Conservation (phyloP, 129 eudicot genomes). For the Centaurea solstitialis region DNA sequence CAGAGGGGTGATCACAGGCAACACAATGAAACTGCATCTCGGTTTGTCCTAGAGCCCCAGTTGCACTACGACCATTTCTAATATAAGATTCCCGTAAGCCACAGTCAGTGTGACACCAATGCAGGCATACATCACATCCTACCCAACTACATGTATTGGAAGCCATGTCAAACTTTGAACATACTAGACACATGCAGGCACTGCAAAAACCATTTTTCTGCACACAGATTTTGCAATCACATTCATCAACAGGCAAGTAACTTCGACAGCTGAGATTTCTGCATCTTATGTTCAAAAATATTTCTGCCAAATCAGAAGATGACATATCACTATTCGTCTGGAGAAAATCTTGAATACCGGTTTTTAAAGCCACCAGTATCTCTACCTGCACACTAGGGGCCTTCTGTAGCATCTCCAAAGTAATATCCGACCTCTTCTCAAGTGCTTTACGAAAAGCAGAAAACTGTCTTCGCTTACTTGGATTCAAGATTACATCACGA, state of each 20-base stretch:
- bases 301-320: conserved; percentile 79
- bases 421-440: conserved; percentile 63
- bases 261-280: conserved; percentile 72
- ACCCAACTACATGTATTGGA: conserved; percentile 99
- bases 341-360: conserved; percentile 71
- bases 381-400: conserved; percentile 64
- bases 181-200: conserved; percentile 93
- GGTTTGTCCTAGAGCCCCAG: conserved; percentile 55
- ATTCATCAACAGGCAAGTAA: conserved; percentile 87
- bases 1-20: conserved; percentile 96
- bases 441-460: conserved; percentile 63
- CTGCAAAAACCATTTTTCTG: conserved; percentile 83
- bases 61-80: conserved; percentile 78
- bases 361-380: conserved; percentile 74
- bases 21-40: conserved; percentile 99
- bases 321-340: conserved; percentile 44
- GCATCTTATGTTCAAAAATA: conserved; percentile 72
- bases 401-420: conserved; percentile 56
- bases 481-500: conserved; percentile 63
- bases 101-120: conserved; percentile 99
- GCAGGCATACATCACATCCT: conserved; percentile 95
- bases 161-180: conserved; percentile 94
- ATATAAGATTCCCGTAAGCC: conserved; percentile 75
- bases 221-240: conserved; percentile 84
- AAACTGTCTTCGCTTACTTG: conserved; percentile 55